Evolutionary conservation across 202 grass and related monocot genomes (phyloP), one percentile per base, ranked within the genome.

Genomic region (Bolboschoenoplectus hybrid): DNA sequence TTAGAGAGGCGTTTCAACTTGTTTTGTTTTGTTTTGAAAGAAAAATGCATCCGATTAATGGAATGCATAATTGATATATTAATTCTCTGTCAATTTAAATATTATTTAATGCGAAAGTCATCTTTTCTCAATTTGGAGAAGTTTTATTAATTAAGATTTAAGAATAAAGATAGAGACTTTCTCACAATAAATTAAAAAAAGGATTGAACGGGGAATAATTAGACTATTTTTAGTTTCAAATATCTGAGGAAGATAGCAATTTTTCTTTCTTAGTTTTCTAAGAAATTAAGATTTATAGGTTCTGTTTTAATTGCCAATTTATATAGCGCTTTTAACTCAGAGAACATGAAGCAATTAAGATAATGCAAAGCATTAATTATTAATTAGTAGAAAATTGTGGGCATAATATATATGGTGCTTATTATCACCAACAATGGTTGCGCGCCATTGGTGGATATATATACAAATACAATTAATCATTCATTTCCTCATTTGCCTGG

Each of bases 291-390:
- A 26, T 26, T 26, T 26, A 26, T 26, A 26, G 0, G 26, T 26
- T 26, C 26, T 26, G 26, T 26, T 26, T 26, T 26, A 26, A 26
- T 26, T 26, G 26, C 26, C 26, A 26, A 26, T 26, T 26, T 26
- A 26, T 26, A 26, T 26, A 46, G 39, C 2, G n/a, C 12, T 5
- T 16, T 68, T 44, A 74, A 34, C 45, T 17, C 45, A 50, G 8
- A 50, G 8, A 74, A n/a, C 16, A 46, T 40, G 41, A 16, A 19
- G 2, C 16, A 72, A 47, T 44, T 32, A 11, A 74, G 46, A 74
- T 74, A 50, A 74, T 74, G 71, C 44, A 50, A 10, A 16, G 71
- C 71, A 74, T 74, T 10, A 74, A 26, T 26, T 26, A 26, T 26
- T 26, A 26, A 26, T 52, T 9, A 51, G 71, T 74, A 51, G 45